Percentiles rank a stretch among this genome's conserved stretches.
Conservation (phyloP, 805 yeast genomes). For the Lipomyces starkeyi region DNA sequence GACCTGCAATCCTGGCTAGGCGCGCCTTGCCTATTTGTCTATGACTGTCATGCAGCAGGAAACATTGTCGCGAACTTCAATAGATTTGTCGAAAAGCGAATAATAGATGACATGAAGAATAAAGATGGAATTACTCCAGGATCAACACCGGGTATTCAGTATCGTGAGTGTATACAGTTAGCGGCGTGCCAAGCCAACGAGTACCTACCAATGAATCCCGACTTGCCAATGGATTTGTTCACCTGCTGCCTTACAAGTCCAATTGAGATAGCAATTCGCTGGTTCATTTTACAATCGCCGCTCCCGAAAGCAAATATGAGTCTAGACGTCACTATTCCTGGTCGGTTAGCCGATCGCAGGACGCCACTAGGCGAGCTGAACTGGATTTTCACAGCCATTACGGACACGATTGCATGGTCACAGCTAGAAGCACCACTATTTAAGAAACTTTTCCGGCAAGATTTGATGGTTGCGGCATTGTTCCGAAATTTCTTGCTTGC, state of each 20-base stretch:
- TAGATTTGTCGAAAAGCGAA: slow-evolving; percentile 85
- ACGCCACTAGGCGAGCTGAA: slow-evolving; percentile 95
- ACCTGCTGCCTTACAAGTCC: slow-evolving; percentile 96
- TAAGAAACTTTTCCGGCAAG: slow-evolving; percentile 90
- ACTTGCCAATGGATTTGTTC: slow-evolving; percentile 92
- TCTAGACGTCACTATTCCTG: slow-evolving; percentile 72
- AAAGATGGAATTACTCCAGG: slow-evolving; percentile 51
- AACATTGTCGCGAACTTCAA: slow-evolving; percentile 88
- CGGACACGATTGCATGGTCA: slow-evolving; percentile 98
- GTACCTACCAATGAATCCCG: slow-evolving; percentile 88
- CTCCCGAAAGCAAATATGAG: slow-evolving; percentile 47
- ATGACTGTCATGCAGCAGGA: slow-evolving; percentile 94
- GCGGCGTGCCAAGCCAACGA: slow-evolving; percentile 93
- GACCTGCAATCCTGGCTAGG: slow-evolving; percentile 98
- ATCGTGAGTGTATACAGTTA: slow-evolving; percentile 85
- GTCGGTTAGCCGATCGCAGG: slow-evolving; percentile 86
- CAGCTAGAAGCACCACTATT: slow-evolving; percentile 84
- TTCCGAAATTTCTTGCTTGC: slow-evolving; percentile 93
- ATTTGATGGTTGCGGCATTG: slow-evolving; percentile 93
- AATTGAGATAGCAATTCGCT: slow-evolving; percentile 87
- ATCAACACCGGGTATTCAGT: slow-evolving; percentile 64
- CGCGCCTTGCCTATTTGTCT: slow-evolving; percentile 94
- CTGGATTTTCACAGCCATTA: slow-evolving; percentile 97
- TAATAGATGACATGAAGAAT: slow-evolving; percentile 66
- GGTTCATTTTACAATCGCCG: slow-evolving; percentile 79